These are phyloP conservation scores for Hymenoscyphus occultus DNA, from an alignment of 2,329 filamentous ascomycete genomes.

Conservation along the genomic window DNA sequence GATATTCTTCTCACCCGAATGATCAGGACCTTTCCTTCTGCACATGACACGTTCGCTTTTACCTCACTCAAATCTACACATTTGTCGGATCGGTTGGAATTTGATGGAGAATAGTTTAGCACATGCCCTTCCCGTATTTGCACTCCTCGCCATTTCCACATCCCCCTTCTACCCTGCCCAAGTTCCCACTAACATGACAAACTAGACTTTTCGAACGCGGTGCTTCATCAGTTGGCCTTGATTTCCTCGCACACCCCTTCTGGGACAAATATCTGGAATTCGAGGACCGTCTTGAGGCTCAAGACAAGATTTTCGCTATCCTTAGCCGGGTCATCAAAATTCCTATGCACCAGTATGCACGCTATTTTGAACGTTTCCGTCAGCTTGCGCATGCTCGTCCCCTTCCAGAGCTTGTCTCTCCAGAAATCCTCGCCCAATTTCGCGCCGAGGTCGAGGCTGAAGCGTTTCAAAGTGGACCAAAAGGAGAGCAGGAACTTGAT, in stretches of 20 bases:
- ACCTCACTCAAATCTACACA: constrained; percentile 38
- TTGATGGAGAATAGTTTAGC: constrained; percentile 49
- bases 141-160: constrained; percentile 45
- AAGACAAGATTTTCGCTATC: constrained; percentile 82
- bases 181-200: constrained; percentile 25
- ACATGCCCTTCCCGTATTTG: constrained; percentile 61
- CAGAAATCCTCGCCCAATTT: constrained; percentile 66
- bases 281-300: constrained; percentile 82
- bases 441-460: constrained; percentile 70
- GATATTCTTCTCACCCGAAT: constrained; percentile 63
- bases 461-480: constrained; percentile 50
- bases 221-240: constrained; percentile 78
- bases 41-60: constrained; percentile 45
- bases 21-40: constrained; percentile 58
- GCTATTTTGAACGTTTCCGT: constrained; percentile 91
- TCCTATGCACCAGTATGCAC: constrained; percentile 91
- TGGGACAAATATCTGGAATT: constrained; percentile 99
- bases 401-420: constrained; percentile 66
- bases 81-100: constrained; percentile 42
- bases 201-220: constrained; percentile 88
- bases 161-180: constrained; percentile 25
- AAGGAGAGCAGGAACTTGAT: constrained; percentile 76
- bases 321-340: constrained; percentile 80
- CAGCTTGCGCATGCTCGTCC: constrained; percentile 71
- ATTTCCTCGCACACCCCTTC: constrained; percentile 92